These are phyloP conservation scores for Paecilomyces sp. DNA, from an alignment of 2,329 filamentous ascomycete genomes.

Conservation along the genomic window DNA sequence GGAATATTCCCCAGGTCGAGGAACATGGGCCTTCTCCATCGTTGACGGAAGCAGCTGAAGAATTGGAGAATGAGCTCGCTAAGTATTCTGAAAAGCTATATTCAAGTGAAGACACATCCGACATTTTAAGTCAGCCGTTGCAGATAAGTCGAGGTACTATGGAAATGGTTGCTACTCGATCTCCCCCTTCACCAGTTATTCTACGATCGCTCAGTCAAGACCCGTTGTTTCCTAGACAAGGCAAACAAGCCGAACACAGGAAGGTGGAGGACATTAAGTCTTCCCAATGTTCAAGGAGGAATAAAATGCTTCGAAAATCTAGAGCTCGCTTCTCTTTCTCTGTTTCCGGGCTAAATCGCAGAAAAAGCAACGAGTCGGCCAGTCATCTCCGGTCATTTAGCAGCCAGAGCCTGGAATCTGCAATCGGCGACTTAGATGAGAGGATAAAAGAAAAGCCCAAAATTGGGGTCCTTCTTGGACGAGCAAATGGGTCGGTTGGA, in stretches of 20 bases:
- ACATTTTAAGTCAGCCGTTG: conserved; percentile 19
- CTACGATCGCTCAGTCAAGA: conserved; percentile 10
- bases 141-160: conserved; percentile 28
- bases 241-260: background rate
- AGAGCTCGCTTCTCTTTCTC: conserved; percentile 12
- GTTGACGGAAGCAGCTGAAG: conserved; percentile 26
- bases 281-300: conserved; percentile 6
- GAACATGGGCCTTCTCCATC: conserved; percentile 12
- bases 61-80: conserved; percentile 27
- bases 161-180: conserved; percentile 24
- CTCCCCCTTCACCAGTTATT: conserved; percentile 20
- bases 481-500: background rate
- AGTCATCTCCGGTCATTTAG: conserved; percentile 12
- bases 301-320: conserved; percentile 9
- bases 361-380: conserved; percentile 2
- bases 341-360: conserved; percentile 10
- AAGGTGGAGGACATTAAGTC: background rate
- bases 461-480: background rate
- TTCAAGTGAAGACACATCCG: conserved; percentile 4
- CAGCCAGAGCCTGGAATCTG: conserved; percentile 8
- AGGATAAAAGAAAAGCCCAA: background rate
- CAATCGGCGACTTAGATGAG: conserved; percentile 1
- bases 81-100: conserved; percentile 11
- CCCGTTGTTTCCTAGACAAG: background rate
- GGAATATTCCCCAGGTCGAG: conserved; percentile 4